Conservation (phyloP, 2,329 filamentous ascomycete species). For the Colletotrichum sp. region DNA sequence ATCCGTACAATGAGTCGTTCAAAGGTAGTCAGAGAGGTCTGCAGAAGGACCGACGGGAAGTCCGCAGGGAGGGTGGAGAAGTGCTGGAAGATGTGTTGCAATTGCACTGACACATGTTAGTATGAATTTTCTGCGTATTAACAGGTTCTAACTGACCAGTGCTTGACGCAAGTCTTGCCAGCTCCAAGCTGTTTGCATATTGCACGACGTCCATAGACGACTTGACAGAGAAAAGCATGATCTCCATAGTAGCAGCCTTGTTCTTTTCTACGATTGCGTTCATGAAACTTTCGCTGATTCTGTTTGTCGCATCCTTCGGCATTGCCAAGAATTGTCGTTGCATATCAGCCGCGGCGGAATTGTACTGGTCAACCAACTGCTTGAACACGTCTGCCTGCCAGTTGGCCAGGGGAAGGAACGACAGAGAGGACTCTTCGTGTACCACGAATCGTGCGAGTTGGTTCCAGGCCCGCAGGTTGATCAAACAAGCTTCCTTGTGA, state of each 20-base stretch:
- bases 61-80: constrained; percentile 47
- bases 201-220: constrained; percentile 58
- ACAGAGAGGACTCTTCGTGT: constrained; percentile 44
- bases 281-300: constrained; percentile 49
- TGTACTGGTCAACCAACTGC: constrained; percentile 62
- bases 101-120: constrained; percentile 39
- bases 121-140: not conserved
- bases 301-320: constrained; percentile 47
- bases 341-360: constrained; percentile 60
- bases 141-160: constrained; percentile 34
- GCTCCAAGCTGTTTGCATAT: constrained; percentile 48
- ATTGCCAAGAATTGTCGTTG: constrained; percentile 59
- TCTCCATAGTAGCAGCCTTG: constrained; percentile 56
- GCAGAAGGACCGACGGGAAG: constrained; percentile 55
- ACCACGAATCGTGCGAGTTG: constrained; percentile 65
- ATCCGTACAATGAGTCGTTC: constrained; percentile 52
- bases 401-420: constrained; percentile 48
- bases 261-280: constrained; percentile 57
- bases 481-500: constrained; percentile 70
- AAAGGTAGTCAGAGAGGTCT: constrained; percentile 49
- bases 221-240: constrained; percentile 52
- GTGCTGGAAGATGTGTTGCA: constrained; percentile 56
- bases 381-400: constrained; percentile 65
- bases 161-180: constrained; percentile 55
- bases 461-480: constrained; percentile 67